Base-by-base conservation (phyloP, 176 grass and related monocot genomes). In the Oryza meridionalis region DNA sequence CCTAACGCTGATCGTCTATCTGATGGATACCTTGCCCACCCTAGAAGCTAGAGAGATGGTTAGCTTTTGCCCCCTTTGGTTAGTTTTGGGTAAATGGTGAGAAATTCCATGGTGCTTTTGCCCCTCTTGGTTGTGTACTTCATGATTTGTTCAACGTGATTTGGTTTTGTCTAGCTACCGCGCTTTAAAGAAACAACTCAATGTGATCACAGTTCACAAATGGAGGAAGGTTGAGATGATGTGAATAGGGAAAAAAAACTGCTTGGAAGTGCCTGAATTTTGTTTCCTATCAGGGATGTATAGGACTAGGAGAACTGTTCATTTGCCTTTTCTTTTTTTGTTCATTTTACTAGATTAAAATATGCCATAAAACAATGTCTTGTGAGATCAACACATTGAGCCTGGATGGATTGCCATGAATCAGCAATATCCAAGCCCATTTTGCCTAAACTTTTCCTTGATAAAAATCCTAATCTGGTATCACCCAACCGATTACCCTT, bases 21-120 rank as follows among this genome's bases (percentile, higher is more conserved):
- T 53, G 21, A 61, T 61, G 55, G 42, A 70, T 55, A 70, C 78
- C 35, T 82, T 72, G 58, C 38, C 64, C 40, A 24, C 40, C 49
- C 15, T 29, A 42, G 70, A 83, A 83, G 70, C 26, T 16, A 14
- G 2, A 53, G 16, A 73, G 13, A 72, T 61, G 38, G 4, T 73
- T 73, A 65, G 50, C 9, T 43, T 40, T 26, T 81, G 67, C 67
- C 70, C 29, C 32, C 51, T 63, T 82, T 73, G 26, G 22, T 22
- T 62, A 61, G 25, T 73, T 65, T 5, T 46, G 6, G 37, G 29
- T 51, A 7, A 49, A 42, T 13, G 32, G 33, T 17, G 32, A 59
- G 19, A 6, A 6, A 19, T 70, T 59, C 55, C 9, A 53, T 49
- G 14, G 63, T 7, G 37, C 14, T 70, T 81, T 12, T 31, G 29